Percentiles rank a stretch among this genome's conserved stretches.
These are phyloP conservation scores for Mimosa bimucronata DNA, from an alignment of 306 rosid species.

Conservation along the genomic window DNA sequence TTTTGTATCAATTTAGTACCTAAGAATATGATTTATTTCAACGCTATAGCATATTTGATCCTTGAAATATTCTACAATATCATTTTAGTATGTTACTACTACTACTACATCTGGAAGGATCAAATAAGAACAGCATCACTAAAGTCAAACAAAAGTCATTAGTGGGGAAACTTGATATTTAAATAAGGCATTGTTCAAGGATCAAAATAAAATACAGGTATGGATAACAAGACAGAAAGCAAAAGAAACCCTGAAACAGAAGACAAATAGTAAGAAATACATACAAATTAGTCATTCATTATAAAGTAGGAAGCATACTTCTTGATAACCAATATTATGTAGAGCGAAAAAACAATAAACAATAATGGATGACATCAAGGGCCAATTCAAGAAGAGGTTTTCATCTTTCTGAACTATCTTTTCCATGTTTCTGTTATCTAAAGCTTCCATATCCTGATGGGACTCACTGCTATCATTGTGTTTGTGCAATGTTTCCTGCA, in stretches of 20 bases:
- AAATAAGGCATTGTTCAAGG: background rate
- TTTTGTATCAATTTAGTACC: background rate
- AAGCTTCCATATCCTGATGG: slow-evolving; percentile 42
- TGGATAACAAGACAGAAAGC: background rate
- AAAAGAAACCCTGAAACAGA: background rate
- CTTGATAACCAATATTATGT: slow-evolving; percentile 80
- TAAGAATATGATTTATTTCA: background rate
- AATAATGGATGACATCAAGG: slow-evolving; percentile 79
- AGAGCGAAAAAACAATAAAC: slow-evolving; percentile 67
- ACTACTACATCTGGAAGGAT: background rate
- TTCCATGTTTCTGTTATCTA: slow-evolving; percentile 54
- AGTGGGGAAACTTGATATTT: background rate
- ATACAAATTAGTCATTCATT: background rate
- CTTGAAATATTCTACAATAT: background rate
- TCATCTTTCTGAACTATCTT: slow-evolving; percentile 36
- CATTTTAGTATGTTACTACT: background rate
- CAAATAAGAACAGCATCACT: background rate
- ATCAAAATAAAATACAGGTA: background rate
- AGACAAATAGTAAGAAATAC: background rate
- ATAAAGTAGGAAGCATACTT: slow-evolving; percentile 53
- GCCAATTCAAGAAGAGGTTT: slow-evolving; percentile 81
- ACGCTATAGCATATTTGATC: background rate
- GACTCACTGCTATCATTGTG: slow-evolving; percentile 41
- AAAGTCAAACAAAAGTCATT: background rate
- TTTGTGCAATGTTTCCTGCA: slow-evolving; percentile 85